These are phyloP conservation scores for Vanrija humicola DNA, from an alignment of 1,284 basidiomycete genomes.

Conservation along the genomic window DNA sequence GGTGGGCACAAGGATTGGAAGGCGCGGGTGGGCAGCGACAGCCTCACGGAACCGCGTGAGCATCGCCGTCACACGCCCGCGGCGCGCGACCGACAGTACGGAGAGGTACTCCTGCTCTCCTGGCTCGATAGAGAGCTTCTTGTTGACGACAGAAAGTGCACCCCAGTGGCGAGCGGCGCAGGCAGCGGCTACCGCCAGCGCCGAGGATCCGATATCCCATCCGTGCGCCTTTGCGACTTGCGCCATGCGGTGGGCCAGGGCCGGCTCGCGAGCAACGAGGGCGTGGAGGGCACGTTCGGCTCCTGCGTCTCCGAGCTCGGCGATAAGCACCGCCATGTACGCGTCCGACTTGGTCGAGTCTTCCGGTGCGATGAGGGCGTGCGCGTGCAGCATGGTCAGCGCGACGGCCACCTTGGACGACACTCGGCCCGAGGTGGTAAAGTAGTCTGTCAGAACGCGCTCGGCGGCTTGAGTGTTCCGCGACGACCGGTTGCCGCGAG, in stretches of 20 bases:
- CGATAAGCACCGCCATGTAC: not conserved
- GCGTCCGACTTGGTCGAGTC: not conserved
- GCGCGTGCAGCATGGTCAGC: slow-evolving; percentile 3
- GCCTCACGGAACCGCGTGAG: not conserved
- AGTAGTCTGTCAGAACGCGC: slow-evolving; percentile 5
- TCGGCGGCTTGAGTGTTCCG: slow-evolving; percentile 8
- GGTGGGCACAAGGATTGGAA: slow-evolving; percentile 1
- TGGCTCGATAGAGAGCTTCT: not conserved
- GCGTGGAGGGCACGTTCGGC: not conserved
- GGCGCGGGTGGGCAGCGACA: not conserved
- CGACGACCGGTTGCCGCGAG: slow-evolving; percentile 3
- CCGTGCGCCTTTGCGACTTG: not conserved
- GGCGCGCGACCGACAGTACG: not conserved
- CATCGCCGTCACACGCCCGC: not conserved
- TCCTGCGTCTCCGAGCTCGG: not conserved
- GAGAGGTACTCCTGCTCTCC: not conserved
- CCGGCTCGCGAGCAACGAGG: not conserved
- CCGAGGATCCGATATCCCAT: not conserved
- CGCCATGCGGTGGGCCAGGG: slow-evolving; percentile 11
- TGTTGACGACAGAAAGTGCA: not conserved
- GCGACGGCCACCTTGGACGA: not conserved
- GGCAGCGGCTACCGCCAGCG: slow-evolving; percentile 5
- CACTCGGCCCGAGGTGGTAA: not conserved
- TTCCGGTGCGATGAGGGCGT: slow-evolving; percentile 1
- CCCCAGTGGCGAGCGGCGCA: slow-evolving; percentile 14